Percentiles rank a stretch among this genome's conserved stretches.
phyloP scores from a whole-genome alignment of 1,284 basidiomycete genomes.

The Porogramme epimiltina region DNA sequence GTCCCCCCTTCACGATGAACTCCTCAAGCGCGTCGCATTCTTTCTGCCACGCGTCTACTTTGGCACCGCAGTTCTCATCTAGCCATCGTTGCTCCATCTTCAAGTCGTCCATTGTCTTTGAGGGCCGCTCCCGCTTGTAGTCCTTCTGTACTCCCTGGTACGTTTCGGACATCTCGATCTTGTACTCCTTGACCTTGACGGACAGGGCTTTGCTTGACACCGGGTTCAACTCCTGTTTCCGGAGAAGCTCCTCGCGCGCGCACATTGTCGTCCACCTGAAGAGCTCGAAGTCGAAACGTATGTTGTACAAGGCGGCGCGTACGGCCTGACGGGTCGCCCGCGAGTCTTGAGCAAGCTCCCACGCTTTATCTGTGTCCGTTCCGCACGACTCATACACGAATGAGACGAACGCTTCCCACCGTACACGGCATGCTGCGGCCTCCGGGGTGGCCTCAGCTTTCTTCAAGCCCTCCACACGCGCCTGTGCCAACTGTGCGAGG shows the following conservation, averaged over 20 bases:
- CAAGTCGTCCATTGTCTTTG: constrained; percentile 21
- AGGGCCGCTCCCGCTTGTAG: constrained; percentile 15
- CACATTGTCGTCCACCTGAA: constrained; percentile 37
- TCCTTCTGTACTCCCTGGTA: too few species aligned
- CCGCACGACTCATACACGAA: constrained; percentile 46
- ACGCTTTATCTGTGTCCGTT: constrained; percentile 43
- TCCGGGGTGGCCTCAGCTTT: too few species aligned
- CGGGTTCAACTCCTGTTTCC: too few species aligned
- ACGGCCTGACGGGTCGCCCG: constrained; percentile 37
- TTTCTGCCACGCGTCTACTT: constrained; percentile 37
- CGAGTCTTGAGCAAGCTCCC: constrained; percentile 36
- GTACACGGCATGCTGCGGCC: constrained; percentile 9
- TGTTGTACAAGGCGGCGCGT: constrained; percentile 35
- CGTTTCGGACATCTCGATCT: too few species aligned
- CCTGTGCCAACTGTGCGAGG: constrained; percentile 33
- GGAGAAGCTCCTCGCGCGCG: constrained; percentile 1
- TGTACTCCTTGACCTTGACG: too few species aligned
- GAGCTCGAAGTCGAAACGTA: constrained; percentile 39
- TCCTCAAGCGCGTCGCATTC: constrained; percentile 30
- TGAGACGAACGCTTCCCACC: constrained; percentile 39
- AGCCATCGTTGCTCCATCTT: constrained; percentile 38
- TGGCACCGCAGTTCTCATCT: constrained; percentile 32
- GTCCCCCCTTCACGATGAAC: constrained; percentile 34
- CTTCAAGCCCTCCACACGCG: constrained; percentile 20
- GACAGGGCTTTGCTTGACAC: too few species aligned